These are phyloP conservation scores for Pichia cephalocereana DNA, from an alignment of 805 yeast genomes.

Conservation along the genomic window DNA sequence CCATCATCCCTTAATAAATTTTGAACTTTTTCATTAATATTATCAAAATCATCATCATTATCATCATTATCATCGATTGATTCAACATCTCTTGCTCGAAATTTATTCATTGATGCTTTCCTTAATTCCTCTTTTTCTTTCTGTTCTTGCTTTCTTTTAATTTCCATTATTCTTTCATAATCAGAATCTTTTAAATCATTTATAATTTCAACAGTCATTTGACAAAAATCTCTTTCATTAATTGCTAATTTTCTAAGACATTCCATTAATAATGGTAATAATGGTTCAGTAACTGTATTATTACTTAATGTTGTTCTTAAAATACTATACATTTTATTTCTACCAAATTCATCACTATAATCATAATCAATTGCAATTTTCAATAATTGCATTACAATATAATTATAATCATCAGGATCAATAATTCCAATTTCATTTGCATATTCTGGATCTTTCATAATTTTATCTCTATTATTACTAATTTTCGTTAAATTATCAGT, in stretches of 20 bases:
- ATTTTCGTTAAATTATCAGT: slow-evolving; percentile 19
- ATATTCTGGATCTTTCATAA: slow-evolving; percentile 10
- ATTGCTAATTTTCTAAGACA: slow-evolving; percentile 65
- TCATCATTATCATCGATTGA: background rate
- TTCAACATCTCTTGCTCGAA: background rate
- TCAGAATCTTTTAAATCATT: slow-evolving; percentile 73
- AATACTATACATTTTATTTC: slow-evolving; percentile 61
- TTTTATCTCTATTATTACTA: slow-evolving; percentile 15
- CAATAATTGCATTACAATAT: slow-evolving; percentile 65
- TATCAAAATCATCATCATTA: background rate
- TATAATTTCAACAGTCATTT: slow-evolving; percentile 77
- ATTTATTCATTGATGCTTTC: background rate
- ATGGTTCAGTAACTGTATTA: slow-evolving; percentile 44
- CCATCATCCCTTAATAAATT: background rate
- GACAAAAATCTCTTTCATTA: slow-evolving; percentile 75
- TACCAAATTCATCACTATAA: slow-evolving; percentile 83
- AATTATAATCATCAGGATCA: slow-evolving; percentile 55
- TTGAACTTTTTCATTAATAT: background rate
- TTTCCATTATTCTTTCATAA: slow-evolving; percentile 22
- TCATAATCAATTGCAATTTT: slow-evolving; percentile 64
- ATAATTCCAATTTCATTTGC: slow-evolving; percentile 24
- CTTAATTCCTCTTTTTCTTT: background rate
- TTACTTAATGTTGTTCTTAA: slow-evolving; percentile 51
- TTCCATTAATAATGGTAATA: slow-evolving; percentile 47
- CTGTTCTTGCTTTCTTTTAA: background rate